Evolutionary conservation across 306 rosid genomes (phyloP), one percentile per base, ranked within the genome.

Genomic region (Cicer pinnatifidum): DNA sequence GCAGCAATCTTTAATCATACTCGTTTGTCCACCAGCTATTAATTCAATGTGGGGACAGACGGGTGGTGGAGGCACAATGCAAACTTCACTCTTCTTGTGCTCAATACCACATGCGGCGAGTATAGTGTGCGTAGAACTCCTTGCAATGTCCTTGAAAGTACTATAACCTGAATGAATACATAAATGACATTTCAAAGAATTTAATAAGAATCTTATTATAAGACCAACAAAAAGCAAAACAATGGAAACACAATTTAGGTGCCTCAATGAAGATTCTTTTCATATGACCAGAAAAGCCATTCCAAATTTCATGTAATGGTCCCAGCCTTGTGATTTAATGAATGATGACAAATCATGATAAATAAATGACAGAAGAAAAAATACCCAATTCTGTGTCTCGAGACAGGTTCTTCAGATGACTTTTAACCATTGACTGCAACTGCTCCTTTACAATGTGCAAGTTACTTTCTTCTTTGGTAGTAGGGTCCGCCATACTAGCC

Each of bases 91-190:
- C 69, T 76, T 75, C 61, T 51, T 73, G 71, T 94, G 89, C 84
- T 91, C 92, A 9, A 81, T 85, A 38, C 88, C 99, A 68, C 93
- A 89, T 35, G 91, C 96, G 9, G 95, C 91, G 46, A 95, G 79
- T 69, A 91, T 64, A 6, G 97, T 87, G 75, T 86, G 84, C 9
- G 81, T 76, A 38, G 91, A 91, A 73, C 87, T 88, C 56, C 75
- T 81, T 0, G 86, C 80, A 16, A 91, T 85, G 23, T 87, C 90
- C 77, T 79, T 75, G 45, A 82, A 82, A 64, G 87, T 78, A 67
- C 28, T 76, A 46, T 80, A 81, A 63, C 85, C 97, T 91, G 89
- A 71, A 85, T 73, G 76, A 81, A 69, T 59, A 75, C 12, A 76
- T 75, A 9, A 81, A 71, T 64, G 43, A 47, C 62, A 43, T 79